Conservation (phyloP, 225 moss, liverwort and hornwort genomes). For the Polytrichum commune region DNA sequence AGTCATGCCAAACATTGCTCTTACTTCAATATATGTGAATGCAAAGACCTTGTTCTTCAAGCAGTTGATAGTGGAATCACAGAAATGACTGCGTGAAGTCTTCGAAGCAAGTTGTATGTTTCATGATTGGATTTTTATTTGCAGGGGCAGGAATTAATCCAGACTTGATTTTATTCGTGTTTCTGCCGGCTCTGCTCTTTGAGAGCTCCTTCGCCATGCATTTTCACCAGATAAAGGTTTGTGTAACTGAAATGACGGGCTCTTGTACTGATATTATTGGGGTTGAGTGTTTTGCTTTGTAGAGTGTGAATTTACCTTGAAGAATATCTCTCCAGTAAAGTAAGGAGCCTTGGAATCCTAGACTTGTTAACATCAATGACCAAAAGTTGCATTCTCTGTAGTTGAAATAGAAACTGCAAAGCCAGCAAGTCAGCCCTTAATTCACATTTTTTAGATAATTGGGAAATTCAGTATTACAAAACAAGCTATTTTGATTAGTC, state of each 20-base stretch:
- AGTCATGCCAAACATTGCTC: neutral
- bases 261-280: too few species aligned
- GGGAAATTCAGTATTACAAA: too few species aligned
- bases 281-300: too few species aligned
- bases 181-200: conserved; percentile 97
- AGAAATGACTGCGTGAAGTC: neutral
- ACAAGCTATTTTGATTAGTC: too few species aligned
- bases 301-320: too few species aligned
- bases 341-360: too few species aligned
- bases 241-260: neutral
- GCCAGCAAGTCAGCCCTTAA: too few species aligned
- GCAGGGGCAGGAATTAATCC: conserved; percentile 91
- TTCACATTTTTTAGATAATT: too few species aligned
- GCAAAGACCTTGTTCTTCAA: neutral
- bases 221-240: conserved; percentile 86
- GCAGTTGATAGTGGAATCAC: neutral
- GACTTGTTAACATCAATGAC: too few species aligned
- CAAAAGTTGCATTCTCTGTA: too few species aligned
- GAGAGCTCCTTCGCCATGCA: conserved; percentile 98
- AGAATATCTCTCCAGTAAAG: too few species aligned
- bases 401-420: too few species aligned
- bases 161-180: conserved; percentile 76
- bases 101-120: neutral
- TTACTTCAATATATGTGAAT: neutral
- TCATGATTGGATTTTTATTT: neutral